Evolutionary conservation across 2,329 filamentous ascomycete genomes (phyloP).

Genomic region (Amauroascus verrucosus): DNA sequence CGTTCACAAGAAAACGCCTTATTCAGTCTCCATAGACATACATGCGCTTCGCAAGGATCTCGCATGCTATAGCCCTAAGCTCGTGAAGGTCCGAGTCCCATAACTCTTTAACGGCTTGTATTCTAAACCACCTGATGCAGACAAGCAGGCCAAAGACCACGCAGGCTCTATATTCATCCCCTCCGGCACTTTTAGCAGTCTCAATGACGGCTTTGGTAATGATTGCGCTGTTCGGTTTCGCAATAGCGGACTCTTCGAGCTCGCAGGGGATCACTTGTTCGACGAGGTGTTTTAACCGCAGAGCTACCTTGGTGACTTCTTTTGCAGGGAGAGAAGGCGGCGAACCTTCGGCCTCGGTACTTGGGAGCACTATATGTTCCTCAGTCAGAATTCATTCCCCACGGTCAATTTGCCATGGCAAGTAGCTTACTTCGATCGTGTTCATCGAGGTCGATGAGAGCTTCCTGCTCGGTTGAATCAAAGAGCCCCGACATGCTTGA

Average conservation of each 20-base stretch:
- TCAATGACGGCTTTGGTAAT: conserved; percentile 70
- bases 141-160: conserved; percentile 77
- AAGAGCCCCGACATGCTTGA: background rate
- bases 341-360: conserved; percentile 29
- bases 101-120: conserved; percentile 67
- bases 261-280: conserved; percentile 87
- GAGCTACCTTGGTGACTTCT: conserved; percentile 79
- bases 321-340: conserved; percentile 60
- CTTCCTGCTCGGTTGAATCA: background rate
- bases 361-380: conserved; percentile 33
- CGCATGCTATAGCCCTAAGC: conserved; percentile 69
- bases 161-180: conserved; percentile 61
- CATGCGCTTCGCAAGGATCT: conserved; percentile 77
- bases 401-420: background rate
- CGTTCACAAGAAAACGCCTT: background rate
- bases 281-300: conserved; percentile 82
- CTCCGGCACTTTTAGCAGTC: conserved; percentile 73
- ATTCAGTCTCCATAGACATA: conserved; percentile 19
- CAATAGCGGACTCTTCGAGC: conserved; percentile 64
- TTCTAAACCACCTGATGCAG: conserved; percentile 64
- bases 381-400: background rate
- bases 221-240: conserved; percentile 69
- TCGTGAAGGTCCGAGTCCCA: conserved; percentile 85
- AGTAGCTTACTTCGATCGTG: conserved; percentile 1
- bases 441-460: conserved; percentile 1